Percentiles rank a stretch among this genome's conserved stretches.
Evolutionary conservation across 1,284 basidiomycete species (phyloP).

Genomic region (Malassezia brasiliensis): DNA sequence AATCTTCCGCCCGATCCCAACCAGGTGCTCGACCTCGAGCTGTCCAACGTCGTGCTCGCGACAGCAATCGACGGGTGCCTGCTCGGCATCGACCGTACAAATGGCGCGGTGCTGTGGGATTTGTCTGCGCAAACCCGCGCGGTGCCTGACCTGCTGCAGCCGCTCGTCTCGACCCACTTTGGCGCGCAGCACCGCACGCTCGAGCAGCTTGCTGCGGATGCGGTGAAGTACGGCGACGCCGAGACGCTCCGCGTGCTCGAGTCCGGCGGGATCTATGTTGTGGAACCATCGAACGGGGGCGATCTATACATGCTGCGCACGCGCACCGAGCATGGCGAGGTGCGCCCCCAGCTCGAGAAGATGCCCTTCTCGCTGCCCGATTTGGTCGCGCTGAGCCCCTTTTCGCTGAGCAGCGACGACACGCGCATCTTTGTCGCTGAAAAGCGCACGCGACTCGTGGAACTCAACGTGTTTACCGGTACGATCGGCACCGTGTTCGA

Average conservation of each 20-base stretch:
- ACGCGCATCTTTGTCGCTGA: slow-evolving; percentile 69
- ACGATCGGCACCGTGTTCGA: slow-evolving; percentile 67
- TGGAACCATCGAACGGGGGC: slow-evolving; percentile 72
- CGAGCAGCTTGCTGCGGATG: slow-evolving; percentile 28
- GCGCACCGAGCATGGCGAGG: slow-evolving; percentile 11
- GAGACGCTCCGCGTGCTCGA: slow-evolving; percentile 50
- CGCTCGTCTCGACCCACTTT: slow-evolving; percentile 33
- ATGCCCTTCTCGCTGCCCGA: slow-evolving; percentile 76
- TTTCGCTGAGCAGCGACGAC: slow-evolving; percentile 63
- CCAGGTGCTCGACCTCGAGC: slow-evolving; percentile 51
- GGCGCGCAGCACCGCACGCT: slow-evolving; percentile 31
- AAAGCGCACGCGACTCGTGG: slow-evolving; percentile 70
- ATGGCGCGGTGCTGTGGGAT: slow-evolving; percentile 52
- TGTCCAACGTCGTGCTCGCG: slow-evolving; percentile 68
- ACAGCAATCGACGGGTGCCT: slow-evolving; percentile 83
- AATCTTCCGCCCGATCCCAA: slow-evolving; percentile 5
- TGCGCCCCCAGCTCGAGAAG: slow-evolving; percentile 54
- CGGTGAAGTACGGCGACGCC: slow-evolving; percentile 3
- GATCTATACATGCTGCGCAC: slow-evolving; percentile 66
- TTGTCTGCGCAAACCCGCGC: slow-evolving; percentile 16
- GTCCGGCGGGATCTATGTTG: slow-evolving; percentile 68
- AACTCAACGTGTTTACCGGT: slow-evolving; percentile 73
- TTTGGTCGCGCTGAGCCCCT: slow-evolving; percentile 75
- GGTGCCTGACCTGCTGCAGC: slow-evolving; percentile 19
- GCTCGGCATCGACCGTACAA: slow-evolving; percentile 71